A percentile compares a stretch with the other conserved stretches of the same genome.
Evolutionary conservation across 2,329 filamentous ascomycete genomes (phyloP).

Genomic region (Cytospora schulzeri): DNA sequence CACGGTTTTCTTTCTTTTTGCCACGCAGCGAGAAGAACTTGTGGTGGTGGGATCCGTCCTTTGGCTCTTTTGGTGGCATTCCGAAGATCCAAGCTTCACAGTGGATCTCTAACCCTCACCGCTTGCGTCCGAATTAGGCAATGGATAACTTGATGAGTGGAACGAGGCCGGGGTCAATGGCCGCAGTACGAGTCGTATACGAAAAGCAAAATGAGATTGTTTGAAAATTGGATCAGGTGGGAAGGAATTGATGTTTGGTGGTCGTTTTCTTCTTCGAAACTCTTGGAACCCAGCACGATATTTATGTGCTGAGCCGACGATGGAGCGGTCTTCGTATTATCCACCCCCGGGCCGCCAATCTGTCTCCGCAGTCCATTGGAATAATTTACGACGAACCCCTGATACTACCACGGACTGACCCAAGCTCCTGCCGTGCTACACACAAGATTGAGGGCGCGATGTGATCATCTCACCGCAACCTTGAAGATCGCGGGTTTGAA

Average conservation of each 20-base stretch:
- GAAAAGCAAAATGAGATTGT: slow-evolving; percentile 22
- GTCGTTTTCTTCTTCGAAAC: slow-evolving; percentile 4
- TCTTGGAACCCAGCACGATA: slow-evolving; percentile 21
- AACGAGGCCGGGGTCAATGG: slow-evolving; percentile 23
- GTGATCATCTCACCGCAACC: neutral
- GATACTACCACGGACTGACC: slow-evolving; percentile 21
- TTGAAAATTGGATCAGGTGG: slow-evolving; percentile 19
- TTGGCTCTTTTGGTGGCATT: slow-evolving; percentile 26
- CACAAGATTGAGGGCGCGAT: neutral
- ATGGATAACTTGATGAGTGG: slow-evolving; percentile 26
- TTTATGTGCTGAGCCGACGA: slow-evolving; percentile 17
- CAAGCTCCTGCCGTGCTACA: slow-evolving; percentile 29
- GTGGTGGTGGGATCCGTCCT: slow-evolving; percentile 25
- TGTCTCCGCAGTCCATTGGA: slow-evolving; percentile 19
- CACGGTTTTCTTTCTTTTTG: slow-evolving; percentile 26
- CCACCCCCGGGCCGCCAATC: slow-evolving; percentile 23
- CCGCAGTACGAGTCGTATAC: slow-evolving; percentile 27
- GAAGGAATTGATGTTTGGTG: slow-evolving; percentile 8
- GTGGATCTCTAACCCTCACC: slow-evolving; percentile 27
- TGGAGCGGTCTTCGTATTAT: slow-evolving; percentile 23
- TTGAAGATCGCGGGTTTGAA: neutral
- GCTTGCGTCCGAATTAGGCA: slow-evolving; percentile 27
- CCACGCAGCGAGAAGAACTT: slow-evolving; percentile 28
- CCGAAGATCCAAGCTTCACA: slow-evolving; percentile 22
- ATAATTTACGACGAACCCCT: slow-evolving; percentile 26